Conservation (phyloP, 495 filamentous ascomycete genomes). For the Hypoxylon perforatum region DNA sequence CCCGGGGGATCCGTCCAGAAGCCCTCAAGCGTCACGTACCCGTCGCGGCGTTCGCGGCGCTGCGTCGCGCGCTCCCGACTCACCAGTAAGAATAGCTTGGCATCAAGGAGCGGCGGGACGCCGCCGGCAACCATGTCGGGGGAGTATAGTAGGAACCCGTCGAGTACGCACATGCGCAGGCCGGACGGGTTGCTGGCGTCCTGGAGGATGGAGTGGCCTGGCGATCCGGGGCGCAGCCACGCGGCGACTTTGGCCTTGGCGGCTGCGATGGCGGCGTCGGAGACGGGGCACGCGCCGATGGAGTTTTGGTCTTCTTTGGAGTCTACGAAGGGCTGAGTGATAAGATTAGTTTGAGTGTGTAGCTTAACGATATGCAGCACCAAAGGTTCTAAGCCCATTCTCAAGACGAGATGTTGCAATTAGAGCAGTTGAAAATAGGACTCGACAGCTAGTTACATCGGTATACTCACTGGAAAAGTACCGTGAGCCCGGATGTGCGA, state of each 20-base stretch:
- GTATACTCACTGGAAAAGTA: slow-evolving; percentile 64
- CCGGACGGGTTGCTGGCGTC: not conserved
- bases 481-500: slow-evolving; percentile 72
- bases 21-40: slow-evolving; percentile 89
- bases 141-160: slow-evolving; percentile 87
- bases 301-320: slow-evolving; percentile 84
- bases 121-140: slow-evolving; percentile 45
- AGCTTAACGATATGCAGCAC: not conserved
- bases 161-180: slow-evolving; percentile 69
- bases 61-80: slow-evolving; percentile 67
- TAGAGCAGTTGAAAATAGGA: not conserved
- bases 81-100: slow-evolving; percentile 79
- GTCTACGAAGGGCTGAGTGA: slow-evolving; percentile 62
- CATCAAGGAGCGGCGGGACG: slow-evolving; percentile 70
- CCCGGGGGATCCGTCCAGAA: slow-evolving; percentile 95
- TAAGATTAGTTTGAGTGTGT: slow-evolving; percentile 19
- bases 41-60: slow-evolving; percentile 76
- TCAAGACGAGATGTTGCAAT: too few relatives aligned
- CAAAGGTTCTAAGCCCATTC: not conserved
- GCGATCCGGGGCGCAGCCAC: slow-evolving; percentile 52
- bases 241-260: slow-evolving; percentile 51
- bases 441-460: not conserved
- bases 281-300: slow-evolving; percentile 60
- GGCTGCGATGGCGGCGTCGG: slow-evolving; percentile 50
- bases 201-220: slow-evolving; percentile 47